Conservation (phyloP, 1,284 basidiomycete species). For the Cystobasidium sp. region DNA sequence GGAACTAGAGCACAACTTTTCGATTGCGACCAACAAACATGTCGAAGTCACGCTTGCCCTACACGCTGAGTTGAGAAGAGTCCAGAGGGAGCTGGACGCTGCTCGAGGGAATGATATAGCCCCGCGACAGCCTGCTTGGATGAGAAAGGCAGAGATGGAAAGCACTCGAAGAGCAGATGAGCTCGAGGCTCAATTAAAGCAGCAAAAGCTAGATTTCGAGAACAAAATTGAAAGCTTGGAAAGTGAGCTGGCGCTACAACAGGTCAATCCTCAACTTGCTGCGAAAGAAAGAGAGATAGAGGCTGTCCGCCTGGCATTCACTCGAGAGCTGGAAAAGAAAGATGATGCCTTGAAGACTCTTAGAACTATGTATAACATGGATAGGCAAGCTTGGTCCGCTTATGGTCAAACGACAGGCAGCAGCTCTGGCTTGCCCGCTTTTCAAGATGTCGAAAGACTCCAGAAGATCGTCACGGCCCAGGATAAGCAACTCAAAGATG, state of each 20-base stretch:
- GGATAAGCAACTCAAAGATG: background rate
- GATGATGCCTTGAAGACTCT: slow-evolving; percentile 6
- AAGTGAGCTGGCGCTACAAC: background rate
- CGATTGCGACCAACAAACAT: background rate
- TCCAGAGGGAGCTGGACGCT: background rate
- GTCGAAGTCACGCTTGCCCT: background rate
- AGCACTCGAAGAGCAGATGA: slow-evolving; percentile 1
- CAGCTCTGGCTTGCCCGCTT: background rate
- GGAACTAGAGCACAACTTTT: background rate
- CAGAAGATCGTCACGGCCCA: background rate
- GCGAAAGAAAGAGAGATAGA: slow-evolving; percentile 24
- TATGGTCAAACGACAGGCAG: background rate
- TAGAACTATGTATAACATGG: slow-evolving; percentile 6
- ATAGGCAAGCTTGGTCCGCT: slow-evolving; percentile 4
- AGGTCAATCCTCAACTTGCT: slow-evolving; percentile 1
- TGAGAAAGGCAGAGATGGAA: background rate
- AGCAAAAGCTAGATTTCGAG: background rate
- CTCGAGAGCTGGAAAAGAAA: background rate
- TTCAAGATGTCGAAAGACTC: slow-evolving; percentile 8
- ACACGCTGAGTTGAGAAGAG: background rate
- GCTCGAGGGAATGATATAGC: background rate
- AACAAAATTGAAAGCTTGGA: background rate
- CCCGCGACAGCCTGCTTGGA: background rate
- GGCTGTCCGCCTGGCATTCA: background rate
- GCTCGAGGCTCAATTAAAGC: slow-evolving; percentile 1